Evolutionary conservation across 805 yeast genomes (phyloP), one percentile per base, ranked within the genome.

Genomic region (Ogataea pini): DNA sequence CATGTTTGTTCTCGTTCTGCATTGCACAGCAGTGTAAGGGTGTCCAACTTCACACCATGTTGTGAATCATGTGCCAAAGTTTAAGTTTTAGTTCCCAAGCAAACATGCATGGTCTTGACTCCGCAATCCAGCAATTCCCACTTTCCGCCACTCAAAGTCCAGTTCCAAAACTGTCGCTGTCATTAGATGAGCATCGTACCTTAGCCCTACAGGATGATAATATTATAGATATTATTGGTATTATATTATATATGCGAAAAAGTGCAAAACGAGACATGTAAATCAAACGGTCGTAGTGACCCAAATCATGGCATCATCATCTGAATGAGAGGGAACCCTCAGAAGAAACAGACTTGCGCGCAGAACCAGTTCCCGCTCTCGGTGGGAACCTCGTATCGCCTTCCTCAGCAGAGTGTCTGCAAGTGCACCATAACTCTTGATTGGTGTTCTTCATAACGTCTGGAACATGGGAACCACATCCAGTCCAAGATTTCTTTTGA

Each of bases 341-440:
- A 13, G 64, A 60, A 9, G 64, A 60, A 18, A 64, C 53, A 10
- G 66, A 63, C 43, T 58, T 62, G 65, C 72, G 67, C 18, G 79
- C 78, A 47, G 73, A 72, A 1, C 86, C 86, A 13, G 84, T 78
- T n/a, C 84, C 81, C 1, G 86, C 85, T 58, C 62, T 73, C 47
- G 86, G 86, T 19, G 86, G 86, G 55, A 70, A 81, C 16, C 66
- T 59, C n/a, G 64, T 65, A 40, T 72, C 62, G 5, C 61, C 68
- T 3, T 62, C 64, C 1, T 67, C 73, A 48, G 75, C 76, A 18
- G 66, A 58, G 46, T 73, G 74, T 48, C 69, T 70, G 63, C 86
- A 81, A 31, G 81, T 72, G 60, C 86, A 81, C 82, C 82, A 77
- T 48, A 65, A 68, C 17, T 63, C 64, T 48, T 67, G 70, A 25